Evolutionary conservation across 768 basidiomycete species (phyloP).

Genomic region (Leccinum longicurvipes): DNA sequence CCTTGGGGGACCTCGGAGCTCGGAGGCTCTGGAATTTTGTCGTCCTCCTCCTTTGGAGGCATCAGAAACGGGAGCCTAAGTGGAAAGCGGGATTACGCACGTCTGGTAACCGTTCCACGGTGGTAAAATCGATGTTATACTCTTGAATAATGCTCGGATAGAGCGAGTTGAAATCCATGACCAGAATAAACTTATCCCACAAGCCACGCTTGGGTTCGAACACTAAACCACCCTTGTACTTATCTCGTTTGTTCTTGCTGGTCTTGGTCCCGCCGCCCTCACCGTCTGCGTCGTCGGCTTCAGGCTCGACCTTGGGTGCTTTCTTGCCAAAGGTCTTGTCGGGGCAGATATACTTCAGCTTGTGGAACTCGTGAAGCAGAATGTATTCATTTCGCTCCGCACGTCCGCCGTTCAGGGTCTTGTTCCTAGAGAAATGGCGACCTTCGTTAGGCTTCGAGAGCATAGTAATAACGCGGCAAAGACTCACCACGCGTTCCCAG

Average conservation of each 20-base stretch:
- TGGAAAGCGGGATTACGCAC: constrained; percentile 30
- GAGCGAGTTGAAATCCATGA: constrained; percentile 99
- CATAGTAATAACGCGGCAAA: not conserved
- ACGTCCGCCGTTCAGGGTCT: constrained; percentile 94
- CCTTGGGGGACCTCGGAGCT: too few relatives aligned
- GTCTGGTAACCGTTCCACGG: constrained; percentile 71
- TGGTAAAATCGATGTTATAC: constrained; percentile 99
- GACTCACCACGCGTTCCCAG: constrained; percentile 92
- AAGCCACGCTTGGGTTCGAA: constrained; percentile 94
- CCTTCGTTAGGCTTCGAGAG: not conserved
- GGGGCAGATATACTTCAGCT: constrained; percentile 92
- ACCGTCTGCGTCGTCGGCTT: constrained; percentile 55
- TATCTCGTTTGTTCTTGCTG: constrained; percentile 76
- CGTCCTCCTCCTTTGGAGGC: constrained; percentile 55
- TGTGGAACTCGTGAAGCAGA: constrained; percentile 95
- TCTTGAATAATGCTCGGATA: constrained; percentile 99
- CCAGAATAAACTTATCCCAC: constrained; percentile 95
- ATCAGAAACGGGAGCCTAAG: not conserved
- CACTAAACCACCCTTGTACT: constrained; percentile 98
- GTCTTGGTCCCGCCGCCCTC: constrained; percentile 43
- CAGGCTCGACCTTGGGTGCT: constrained; percentile 44
- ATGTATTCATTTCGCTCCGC: constrained; percentile 99
- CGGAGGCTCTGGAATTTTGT: constrained; percentile 89
- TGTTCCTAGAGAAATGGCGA: constrained; percentile 62
- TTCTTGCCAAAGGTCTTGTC: constrained; percentile 91